These are phyloP conservation scores for Wickerhamiella hasegawae DNA, from an alignment of 805 yeast genomes.

Conservation along the genomic window DNA sequence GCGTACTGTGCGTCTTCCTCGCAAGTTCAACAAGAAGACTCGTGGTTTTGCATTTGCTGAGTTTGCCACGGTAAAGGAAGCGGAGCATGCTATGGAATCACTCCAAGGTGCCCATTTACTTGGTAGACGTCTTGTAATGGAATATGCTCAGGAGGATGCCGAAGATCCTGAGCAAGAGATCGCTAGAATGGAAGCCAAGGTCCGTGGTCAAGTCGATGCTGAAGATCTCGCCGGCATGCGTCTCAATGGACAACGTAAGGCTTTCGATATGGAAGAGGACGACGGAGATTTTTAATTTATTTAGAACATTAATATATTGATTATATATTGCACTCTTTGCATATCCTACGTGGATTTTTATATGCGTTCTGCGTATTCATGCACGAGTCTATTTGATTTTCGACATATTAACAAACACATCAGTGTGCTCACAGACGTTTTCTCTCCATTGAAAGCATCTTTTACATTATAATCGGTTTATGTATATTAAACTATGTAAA, in stretches of 20 bases:
- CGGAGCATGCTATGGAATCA: constrained; percentile 85
- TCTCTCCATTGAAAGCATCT: too few species aligned
- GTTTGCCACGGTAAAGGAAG: constrained; percentile 72
- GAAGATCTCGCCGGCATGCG: constrained; percentile 55
- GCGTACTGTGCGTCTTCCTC: constrained; percentile 88
- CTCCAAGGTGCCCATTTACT: constrained; percentile 90
- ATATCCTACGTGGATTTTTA: too few species aligned
- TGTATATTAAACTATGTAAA: too few species aligned
- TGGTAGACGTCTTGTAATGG: constrained; percentile 88
- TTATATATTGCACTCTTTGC: too few species aligned
- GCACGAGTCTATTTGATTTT: too few species aligned
- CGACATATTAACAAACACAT: too few species aligned
- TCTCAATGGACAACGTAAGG: constrained; percentile 53
- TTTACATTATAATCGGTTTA: too few species aligned
- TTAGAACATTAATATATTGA: background rate
- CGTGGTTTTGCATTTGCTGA: constrained; percentile 98
- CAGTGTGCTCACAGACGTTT: too few species aligned
- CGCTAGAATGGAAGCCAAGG: constrained; percentile 76
- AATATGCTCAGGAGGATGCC: constrained; percentile 73
- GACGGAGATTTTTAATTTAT: constrained; percentile 17
- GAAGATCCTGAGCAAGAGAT: constrained; percentile 81
- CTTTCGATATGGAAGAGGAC: constrained; percentile 41
- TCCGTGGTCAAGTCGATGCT: constrained; percentile 60
- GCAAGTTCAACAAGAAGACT: constrained; percentile 86
- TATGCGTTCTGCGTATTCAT: too few species aligned